These are phyloP conservation scores for Microbotryum scabiosae DNA, from an alignment of 1,284 basidiomycete genomes.

Conservation along the genomic window DNA sequence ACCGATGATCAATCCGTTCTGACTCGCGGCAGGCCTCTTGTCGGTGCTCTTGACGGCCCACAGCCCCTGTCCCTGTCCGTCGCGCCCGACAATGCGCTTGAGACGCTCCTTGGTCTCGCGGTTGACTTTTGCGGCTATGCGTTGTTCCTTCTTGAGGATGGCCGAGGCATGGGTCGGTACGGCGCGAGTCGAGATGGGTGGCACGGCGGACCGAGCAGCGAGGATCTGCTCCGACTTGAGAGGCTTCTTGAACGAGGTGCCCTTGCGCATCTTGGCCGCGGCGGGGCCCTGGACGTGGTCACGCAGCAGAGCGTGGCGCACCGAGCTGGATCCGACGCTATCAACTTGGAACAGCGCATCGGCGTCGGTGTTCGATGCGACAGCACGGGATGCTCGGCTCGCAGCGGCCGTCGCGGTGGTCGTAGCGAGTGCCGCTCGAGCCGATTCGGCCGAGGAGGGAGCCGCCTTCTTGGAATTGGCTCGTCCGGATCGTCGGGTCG, in stretches of 20 bases:
- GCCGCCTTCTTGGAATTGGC: conserved; percentile 24
- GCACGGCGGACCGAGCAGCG: conserved; percentile 70
- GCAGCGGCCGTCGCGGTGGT: background rate
- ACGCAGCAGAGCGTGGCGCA: conserved; percentile 16
- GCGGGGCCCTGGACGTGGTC: conserved; percentile 14
- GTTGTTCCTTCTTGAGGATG: conserved; percentile 45
- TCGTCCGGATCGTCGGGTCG: background rate
- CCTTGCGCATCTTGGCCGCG: conserved; percentile 18
- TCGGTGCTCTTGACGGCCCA: conserved; percentile 53
- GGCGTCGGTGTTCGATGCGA: background rate
- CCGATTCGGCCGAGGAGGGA: conserved; percentile 1
- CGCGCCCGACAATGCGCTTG: conserved; percentile 61
- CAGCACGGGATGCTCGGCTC: background rate
- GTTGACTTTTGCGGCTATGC: conserved; percentile 71
- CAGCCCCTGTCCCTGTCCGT: conserved; percentile 55
- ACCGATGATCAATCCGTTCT: conserved; percentile 41
- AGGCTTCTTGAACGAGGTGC: conserved; percentile 40
- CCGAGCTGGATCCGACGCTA: conserved; percentile 13
- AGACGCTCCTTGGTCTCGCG: conserved; percentile 71
- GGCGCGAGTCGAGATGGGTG: conserved; percentile 46
- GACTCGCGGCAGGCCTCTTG: conserved; percentile 40
- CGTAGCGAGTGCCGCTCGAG: background rate
- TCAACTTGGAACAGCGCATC: conserved; percentile 26
- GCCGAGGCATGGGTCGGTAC: conserved; percentile 13
- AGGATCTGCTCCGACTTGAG: conserved; percentile 76